Evolutionary conservation across 345 rosid genomes (phyloP).

Genomic region (Eucalyptus lansdowneana): DNA sequence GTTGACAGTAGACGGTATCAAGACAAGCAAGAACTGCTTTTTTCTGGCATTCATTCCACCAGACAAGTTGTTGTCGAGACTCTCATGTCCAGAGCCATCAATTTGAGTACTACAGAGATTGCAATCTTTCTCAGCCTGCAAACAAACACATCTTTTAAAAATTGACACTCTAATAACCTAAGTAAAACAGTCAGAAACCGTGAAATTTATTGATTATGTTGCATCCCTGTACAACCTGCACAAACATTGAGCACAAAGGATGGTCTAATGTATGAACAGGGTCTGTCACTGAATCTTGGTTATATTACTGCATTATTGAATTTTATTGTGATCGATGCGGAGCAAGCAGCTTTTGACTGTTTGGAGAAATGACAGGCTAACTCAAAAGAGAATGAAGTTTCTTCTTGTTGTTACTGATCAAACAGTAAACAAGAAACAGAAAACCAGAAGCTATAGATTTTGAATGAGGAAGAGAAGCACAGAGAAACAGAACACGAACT

Average conservation of each 20-base stretch:
- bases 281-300: neutral
- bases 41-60: neutral
- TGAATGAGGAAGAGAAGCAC: too few species aligned
- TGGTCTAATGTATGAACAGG: neutral
- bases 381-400: neutral
- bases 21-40: neutral
- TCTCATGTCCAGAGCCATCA: neutral
- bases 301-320: neutral
- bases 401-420: too few species aligned
- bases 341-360: neutral
- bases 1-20: neutral
- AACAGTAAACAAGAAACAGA: too few species aligned
- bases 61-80: neutral
- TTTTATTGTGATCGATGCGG: neutral
- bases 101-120: neutral
- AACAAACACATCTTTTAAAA: neutral
- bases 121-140: neutral
- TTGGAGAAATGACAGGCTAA: neutral
- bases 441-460: too few species aligned
- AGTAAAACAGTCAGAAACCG: neutral
- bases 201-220: neutral
- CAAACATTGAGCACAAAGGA: neutral
- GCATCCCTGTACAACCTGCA: neutral
- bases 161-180: neutral
- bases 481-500: too few species aligned